Base-by-base conservation (phyloP, 2,329 filamentous ascomycete species). In the Cladobotryum mycophilum region DNA sequence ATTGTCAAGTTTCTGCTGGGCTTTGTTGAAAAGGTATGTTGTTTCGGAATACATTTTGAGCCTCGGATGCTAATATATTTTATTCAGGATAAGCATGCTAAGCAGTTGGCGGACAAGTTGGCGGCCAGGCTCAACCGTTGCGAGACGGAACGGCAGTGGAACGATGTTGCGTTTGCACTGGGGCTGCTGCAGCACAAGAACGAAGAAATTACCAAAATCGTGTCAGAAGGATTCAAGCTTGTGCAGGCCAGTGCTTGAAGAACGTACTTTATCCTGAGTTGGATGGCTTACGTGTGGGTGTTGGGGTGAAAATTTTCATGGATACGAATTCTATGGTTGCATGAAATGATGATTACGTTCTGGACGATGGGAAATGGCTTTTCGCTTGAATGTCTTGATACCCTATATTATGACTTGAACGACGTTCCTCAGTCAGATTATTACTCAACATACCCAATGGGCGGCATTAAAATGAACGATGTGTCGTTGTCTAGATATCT, bases 141-240 rank as follows among this genome's bases (percentile, higher is more conserved):
- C 63, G 91, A 96, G 65, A 95, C 80, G 44, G 92, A 99, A 71
- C 79, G 91, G 56, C 91, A 97, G 66, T 99, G 93, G 93, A 95
- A 92, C 64, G 93, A 99, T 70, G 91, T 97, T 41, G 89, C 92
- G 0, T 99, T 90, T 73, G 91, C 91, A 3, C 72, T 99, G 53
- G 89, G 89, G 3, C 70, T 96, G 53, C 71, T 99, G 51, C 91
- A 90, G 63, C 93, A 99, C 67, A 95, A 93, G 75, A 92, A 92
- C 61, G 89, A 95, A 63, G 89, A 95, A 42, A 95, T 95, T 51
- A 77, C 80, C 53, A 93, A 90, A 73, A 66, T 85, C 53, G 77
- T 95, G 15, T 71, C 79, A 0, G 88, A 88, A 54, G 89, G 89
- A 0, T 93, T 89, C 71, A 85, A 82, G 65, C 71, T 91, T 47